Evolutionary conservation across 2,329 filamentous ascomycete genomes (phyloP).

Genomic region (Xylariaceae sp.): DNA sequence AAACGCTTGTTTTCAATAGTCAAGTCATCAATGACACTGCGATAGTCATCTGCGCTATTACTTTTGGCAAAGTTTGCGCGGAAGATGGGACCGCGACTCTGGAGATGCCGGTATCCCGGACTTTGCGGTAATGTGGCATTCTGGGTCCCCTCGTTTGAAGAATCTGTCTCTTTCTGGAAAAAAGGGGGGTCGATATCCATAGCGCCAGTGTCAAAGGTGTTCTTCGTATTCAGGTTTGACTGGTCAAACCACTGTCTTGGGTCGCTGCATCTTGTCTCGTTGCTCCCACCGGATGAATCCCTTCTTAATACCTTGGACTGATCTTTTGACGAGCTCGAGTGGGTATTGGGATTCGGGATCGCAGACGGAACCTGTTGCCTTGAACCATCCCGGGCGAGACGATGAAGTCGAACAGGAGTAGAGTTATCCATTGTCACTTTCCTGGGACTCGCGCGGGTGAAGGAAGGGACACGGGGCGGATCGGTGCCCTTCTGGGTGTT

Average conservation of each 20-base stretch:
- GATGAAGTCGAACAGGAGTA: slow-evolving; percentile 44
- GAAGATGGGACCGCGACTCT: slow-evolving; percentile 23
- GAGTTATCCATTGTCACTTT: slow-evolving; percentile 43
- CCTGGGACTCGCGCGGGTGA: slow-evolving; percentile 32
- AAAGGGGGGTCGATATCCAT: slow-evolving; percentile 55
- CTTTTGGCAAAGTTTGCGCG: slow-evolving; percentile 39
- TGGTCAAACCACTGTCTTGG: slow-evolving; percentile 51
- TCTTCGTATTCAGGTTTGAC: slow-evolving; percentile 46
- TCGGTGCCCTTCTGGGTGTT: slow-evolving; percentile 23
- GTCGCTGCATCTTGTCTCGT: slow-evolving; percentile 45
- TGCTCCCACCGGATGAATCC: slow-evolving; percentile 47
- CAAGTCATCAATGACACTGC: slow-evolving; percentile 81
- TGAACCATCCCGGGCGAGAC: slow-evolving; percentile 39
- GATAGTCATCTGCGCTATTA: slow-evolving; percentile 68
- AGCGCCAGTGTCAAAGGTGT: slow-evolving; percentile 36
- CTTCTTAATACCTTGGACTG: slow-evolving; percentile 26
- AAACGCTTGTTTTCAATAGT: slow-evolving; percentile 78
- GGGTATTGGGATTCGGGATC: slow-evolving; percentile 14
- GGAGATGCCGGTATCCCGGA: slow-evolving; percentile 25
- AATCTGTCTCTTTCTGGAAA: slow-evolving; percentile 49
- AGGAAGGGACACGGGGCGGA: slow-evolving; percentile 18
- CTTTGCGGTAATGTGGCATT: slow-evolving; percentile 24
- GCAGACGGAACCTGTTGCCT: slow-evolving; percentile 19
- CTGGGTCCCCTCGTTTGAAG: slow-evolving; percentile 43
- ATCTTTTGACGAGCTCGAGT: slow-evolving; percentile 6